A percentile compares a stretch with the other conserved stretches of the same genome.
Conservation (phyloP, 768 basidiomycete genomes). For the Mycena crocata region DNA sequence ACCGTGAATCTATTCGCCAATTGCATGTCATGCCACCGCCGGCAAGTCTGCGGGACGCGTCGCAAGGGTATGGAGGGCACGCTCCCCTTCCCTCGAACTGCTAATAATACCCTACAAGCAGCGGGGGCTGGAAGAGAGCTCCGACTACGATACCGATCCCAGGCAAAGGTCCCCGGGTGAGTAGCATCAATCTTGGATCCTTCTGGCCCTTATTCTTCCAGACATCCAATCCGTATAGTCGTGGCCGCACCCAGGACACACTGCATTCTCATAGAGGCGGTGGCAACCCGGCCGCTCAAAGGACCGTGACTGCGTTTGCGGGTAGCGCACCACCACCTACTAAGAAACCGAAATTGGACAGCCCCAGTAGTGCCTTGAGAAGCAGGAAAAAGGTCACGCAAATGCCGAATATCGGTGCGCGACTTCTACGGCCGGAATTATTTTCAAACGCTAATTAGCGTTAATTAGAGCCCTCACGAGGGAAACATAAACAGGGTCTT, state of each 20-base stretch:
- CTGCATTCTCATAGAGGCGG: background rate
- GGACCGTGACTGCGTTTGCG: background rate
- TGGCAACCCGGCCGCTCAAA: slow-evolving; percentile 4
- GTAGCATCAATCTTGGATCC: background rate
- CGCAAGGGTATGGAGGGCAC: slow-evolving; percentile 2
- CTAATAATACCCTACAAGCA: background rate
- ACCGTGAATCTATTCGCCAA: background rate
- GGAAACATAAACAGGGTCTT: too few relatives aligned
- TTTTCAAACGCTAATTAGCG: slow-evolving; percentile 1
- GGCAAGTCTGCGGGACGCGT: slow-evolving; percentile 20
- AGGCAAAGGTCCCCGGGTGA: slow-evolving; percentile 10
- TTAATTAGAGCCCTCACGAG: background rate
- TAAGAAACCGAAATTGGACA: slow-evolving; percentile 16
- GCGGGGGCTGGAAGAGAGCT: background rate
- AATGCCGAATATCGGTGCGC: slow-evolving; percentile 10
- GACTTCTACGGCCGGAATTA: background rate
- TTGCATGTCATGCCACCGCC: background rate
- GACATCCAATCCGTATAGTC: slow-evolving; percentile 10
- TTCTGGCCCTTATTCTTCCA: background rate
- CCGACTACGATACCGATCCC: slow-evolving; percentile 14
- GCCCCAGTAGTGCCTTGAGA: background rate
- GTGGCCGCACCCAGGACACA: background rate
- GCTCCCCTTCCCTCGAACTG: background rate
- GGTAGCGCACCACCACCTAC: slow-evolving; percentile 1
- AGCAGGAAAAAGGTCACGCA: slow-evolving; percentile 21